A percentile compares a stretch with the other conserved stretches of the same genome.
phyloP scores from a whole-genome alignment of 345 rosid genomes.

The Erysimum cheiranthoides region DNA sequence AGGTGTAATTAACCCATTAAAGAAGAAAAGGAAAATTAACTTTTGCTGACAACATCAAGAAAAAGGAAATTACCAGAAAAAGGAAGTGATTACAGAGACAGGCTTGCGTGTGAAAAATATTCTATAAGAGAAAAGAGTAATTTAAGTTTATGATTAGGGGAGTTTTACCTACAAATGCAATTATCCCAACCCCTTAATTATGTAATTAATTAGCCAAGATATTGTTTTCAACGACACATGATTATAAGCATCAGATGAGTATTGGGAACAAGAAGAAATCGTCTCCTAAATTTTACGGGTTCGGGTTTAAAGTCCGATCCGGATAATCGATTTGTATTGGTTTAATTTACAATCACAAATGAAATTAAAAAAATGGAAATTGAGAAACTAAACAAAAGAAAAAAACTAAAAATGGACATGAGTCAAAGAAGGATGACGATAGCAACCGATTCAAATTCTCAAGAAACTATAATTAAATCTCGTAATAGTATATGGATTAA shows the following conservation, averaged over 20 bases:
- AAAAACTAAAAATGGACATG: background rate
- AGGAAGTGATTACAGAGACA: constrained; percentile 21
- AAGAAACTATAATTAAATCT: constrained; percentile 14
- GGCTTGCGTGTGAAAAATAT: constrained; percentile 7
- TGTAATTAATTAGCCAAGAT: background rate
- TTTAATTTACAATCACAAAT: constrained; percentile 1
- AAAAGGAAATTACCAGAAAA: constrained; percentile 24
- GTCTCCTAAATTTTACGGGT: background rate
- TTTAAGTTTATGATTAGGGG: background rate
- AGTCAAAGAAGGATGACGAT: constrained; percentile 30
- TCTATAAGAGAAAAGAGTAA: too few species aligned
- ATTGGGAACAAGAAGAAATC: background rate
- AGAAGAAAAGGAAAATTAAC: background rate
- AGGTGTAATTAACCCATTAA: constrained; percentile 20
- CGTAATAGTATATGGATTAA: background rate
- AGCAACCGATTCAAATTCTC: constrained; percentile 10
- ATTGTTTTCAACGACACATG: constrained; percentile 1
- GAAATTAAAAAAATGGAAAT: too few species aligned
- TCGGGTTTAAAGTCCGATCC: constrained; percentile 10
- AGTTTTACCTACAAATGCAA: constrained; percentile 1
- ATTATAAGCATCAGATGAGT: background rate
- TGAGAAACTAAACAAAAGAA: background rate
- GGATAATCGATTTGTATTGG: background rate
- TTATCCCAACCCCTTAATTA: background rate
- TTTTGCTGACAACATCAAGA: constrained; percentile 17